Evolutionary conservation across 441 rosid species (phyloP).

Genomic region (Geranium incanum): DNA sequence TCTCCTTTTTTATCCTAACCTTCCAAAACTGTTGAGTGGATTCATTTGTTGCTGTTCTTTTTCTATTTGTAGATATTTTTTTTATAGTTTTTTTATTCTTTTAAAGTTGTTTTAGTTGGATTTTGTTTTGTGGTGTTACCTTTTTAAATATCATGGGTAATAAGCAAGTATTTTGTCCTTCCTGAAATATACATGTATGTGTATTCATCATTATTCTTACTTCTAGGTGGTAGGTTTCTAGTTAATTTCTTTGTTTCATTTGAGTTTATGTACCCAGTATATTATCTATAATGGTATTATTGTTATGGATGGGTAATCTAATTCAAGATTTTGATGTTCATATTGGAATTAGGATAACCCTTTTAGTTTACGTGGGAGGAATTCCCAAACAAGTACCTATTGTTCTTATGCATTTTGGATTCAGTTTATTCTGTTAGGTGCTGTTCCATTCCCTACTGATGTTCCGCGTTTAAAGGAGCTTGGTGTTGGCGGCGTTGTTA

Average conservation of each 20-base stretch:
- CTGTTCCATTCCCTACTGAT: slow-evolving; percentile 86
- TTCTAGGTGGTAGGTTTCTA: neutral
- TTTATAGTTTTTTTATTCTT: neutral
- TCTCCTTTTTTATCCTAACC: neutral
- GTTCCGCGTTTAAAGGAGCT: slow-evolving; percentile 75
- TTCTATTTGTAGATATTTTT: neutral
- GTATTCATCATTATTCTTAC: neutral
- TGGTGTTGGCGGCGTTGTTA: slow-evolving; percentile 83
- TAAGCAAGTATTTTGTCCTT: neutral
- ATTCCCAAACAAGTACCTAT: neutral
- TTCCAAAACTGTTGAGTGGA: neutral
- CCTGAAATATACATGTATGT: neutral
- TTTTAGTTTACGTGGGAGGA: neutral
- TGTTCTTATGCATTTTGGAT: slow-evolving; percentile 12
- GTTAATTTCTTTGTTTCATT: neutral
- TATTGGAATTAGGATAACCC: neutral
- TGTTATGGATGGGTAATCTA: neutral
- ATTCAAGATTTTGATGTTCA: neutral
- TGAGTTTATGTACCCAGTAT: neutral
- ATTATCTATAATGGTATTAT: neutral
- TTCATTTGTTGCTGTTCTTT: neutral
- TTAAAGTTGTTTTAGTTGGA: neutral
- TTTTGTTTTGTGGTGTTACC: neutral
- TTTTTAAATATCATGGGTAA: neutral
- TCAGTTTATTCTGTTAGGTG: slow-evolving; percentile 81